A percentile compares a stretch with the other conserved stretches of the same genome.
These are phyloP conservation scores for Vitis labrusca DNA, from an alignment of 164 flowering plant species.

Conservation along the genomic window DNA sequence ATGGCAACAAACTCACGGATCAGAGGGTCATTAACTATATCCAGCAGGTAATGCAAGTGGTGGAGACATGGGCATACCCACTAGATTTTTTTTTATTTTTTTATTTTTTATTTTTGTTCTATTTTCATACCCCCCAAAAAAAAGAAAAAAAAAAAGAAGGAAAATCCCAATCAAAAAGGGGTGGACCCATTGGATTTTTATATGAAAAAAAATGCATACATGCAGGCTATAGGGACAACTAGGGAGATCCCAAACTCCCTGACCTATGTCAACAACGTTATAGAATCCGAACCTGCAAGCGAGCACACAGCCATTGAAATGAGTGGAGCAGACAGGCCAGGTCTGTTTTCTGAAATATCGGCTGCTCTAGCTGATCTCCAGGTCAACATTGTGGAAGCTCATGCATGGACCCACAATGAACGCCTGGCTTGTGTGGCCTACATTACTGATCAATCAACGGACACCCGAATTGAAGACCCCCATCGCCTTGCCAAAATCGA, in stretches of 20 bases:
- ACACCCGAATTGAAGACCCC: constrained; percentile 47
- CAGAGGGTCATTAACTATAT: constrained; percentile 44
- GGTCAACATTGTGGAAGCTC: constrained; percentile 70
- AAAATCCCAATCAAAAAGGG: no score
- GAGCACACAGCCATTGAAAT: constrained; percentile 65
- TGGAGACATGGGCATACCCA: no score
- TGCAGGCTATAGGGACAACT: constrained; percentile 54
- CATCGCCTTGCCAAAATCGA: constrained; percentile 52
- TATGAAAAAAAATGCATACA: background rate
- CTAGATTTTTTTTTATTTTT: no score
- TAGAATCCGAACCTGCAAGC: constrained; percentile 2
- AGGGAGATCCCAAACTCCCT: constrained; percentile 18
- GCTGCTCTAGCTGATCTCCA: constrained; percentile 66
- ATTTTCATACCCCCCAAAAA: no score
- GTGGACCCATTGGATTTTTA: no score
- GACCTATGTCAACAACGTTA: constrained; percentile 3
- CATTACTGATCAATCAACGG: constrained; percentile 46
- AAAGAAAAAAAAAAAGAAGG: no score
- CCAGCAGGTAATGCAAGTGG: constrained; percentile 43
- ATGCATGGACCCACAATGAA: constrained; percentile 81
- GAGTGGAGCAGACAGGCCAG: constrained; percentile 65
- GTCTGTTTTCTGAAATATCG: constrained; percentile 76
- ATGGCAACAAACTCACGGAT: constrained; percentile 56
- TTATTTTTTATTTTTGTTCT: no score
- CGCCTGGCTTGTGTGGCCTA: constrained; percentile 62